These are phyloP conservation scores for Hymenoscyphus occultus DNA, from an alignment of 2,329 filamentous ascomycete genomes.

Conservation along the genomic window DNA sequence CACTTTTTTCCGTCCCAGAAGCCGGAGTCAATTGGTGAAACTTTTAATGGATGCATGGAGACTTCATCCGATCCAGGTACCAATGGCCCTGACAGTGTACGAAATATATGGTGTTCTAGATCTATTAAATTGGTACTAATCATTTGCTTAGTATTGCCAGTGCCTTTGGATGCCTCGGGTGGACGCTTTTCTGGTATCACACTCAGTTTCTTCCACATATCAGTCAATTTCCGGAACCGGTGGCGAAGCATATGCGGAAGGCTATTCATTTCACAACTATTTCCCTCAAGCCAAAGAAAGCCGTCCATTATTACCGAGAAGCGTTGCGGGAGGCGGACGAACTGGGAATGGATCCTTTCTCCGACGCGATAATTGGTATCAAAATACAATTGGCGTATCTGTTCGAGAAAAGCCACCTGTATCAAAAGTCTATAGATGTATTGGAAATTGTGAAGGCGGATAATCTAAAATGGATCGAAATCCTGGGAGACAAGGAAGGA, in stretches of 20 bases:
- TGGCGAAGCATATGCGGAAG: slow-evolving; percentile 74
- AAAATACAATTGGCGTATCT: slow-evolving; percentile 78
- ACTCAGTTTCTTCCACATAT: slow-evolving; percentile 41
- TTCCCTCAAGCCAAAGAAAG: slow-evolving; percentile 68
- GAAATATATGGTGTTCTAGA: not conserved
- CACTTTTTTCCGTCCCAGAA: slow-evolving; percentile 11
- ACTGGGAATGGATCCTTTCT: slow-evolving; percentile 79
- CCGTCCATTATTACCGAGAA: slow-evolving; percentile 78
- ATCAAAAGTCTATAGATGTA: slow-evolving; percentile 69
- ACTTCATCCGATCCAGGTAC: slow-evolving; percentile 32
- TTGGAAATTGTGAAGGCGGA: slow-evolving; percentile 74
- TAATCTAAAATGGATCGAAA: slow-evolving; percentile 58
- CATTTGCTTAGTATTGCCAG: slow-evolving; percentile 25
- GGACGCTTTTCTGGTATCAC: slow-evolving; percentile 34
- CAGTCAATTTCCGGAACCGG: slow-evolving; percentile 62
- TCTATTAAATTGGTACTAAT: not conserved
- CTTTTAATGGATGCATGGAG: slow-evolving; percentile 22
- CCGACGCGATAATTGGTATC: slow-evolving; percentile 86
- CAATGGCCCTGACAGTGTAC: slow-evolving; percentile 31
- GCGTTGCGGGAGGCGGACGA: slow-evolving; percentile 73
- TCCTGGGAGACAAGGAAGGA: slow-evolving; percentile 51
- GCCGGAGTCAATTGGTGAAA: slow-evolving; percentile 12
- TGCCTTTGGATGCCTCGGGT: slow-evolving; percentile 27
- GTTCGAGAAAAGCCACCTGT: slow-evolving; percentile 73
- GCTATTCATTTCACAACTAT: slow-evolving; percentile 86